Evolutionary conservation across 2,329 filamentous ascomycete species (phyloP), one percentile per base, ranked within the genome.

Genomic region (Aspergillus awamori): DNA sequence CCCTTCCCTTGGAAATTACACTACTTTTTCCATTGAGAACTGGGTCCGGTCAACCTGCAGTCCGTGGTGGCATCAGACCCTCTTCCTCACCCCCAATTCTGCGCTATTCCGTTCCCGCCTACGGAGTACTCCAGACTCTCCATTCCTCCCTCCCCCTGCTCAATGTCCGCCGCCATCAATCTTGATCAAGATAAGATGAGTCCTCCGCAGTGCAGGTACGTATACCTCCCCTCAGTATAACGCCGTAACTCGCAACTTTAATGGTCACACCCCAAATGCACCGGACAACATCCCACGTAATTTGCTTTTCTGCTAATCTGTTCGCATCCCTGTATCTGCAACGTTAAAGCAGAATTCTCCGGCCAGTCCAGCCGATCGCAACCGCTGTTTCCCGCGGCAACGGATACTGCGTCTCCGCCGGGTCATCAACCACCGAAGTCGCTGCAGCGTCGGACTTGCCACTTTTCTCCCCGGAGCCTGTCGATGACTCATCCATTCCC

Each of bases 311-410:
- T 6, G 41, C 41, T 11, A 11, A 13, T 13, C 41, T 20, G 6
- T 24, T 13, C 13, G 17, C 41, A 36, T 13, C 41, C 20, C n/a
- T 20, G 26, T 49, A 10, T 13, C 24, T 30, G 45, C 13, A 49
- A 30, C 26, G 10, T 24, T 43, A 43, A 22, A 43, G 53, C 7
- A 30, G 13, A 45, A 20, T 26, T 56, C 39, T 36, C 24, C 39
- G 22, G 20, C 39, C 47, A 30, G 47, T n/a, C 33, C 47, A 51
- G 53, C 53, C 53, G 53, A 56, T 56, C 41, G 13, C 61, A 62
- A 53, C 62, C 59, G 57, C 57, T 53, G 61, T 65, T 65, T 63
- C 61, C 63, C 61, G 63, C 63, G 61, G 63, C 53, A 65, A 61
- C 61, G 55, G 58, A 60, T n/a, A 26, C 24, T 4, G 13, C 55